Evolutionary conservation across 139 green algal genomes (phyloP).

Genomic region (Asterochloris sp.): DNA sequence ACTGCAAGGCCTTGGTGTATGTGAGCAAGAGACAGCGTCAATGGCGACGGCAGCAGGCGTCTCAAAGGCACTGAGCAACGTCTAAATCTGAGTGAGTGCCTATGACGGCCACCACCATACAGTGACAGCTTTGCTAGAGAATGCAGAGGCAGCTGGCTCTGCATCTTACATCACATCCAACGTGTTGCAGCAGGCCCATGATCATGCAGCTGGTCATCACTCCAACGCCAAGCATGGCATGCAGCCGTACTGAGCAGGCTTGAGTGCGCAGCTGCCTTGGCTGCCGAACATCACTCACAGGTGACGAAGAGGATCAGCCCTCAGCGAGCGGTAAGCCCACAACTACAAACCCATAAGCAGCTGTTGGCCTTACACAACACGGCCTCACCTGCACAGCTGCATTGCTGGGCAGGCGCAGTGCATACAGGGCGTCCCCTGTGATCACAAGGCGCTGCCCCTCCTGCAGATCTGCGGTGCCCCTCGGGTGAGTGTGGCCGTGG

Average conservation of each 20-base stretch:
- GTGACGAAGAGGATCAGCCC: background rate
- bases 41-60: too few species aligned
- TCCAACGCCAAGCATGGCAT: too few species aligned
- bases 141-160: too few species aligned
- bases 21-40: too few species aligned
- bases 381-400: background rate
- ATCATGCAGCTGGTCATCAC: too few species aligned
- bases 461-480: conserved; percentile 3
- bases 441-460: conserved; percentile 9
- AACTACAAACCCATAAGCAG: background rate
- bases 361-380: background rate
- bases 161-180: too few species aligned
- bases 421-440: conserved; percentile 8
- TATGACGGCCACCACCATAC: too few species aligned
- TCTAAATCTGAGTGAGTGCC: too few species aligned
- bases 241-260: background rate
- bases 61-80: too few species aligned
- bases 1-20: too few species aligned
- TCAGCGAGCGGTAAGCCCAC: background rate
- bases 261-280: background rate
- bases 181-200: too few species aligned
- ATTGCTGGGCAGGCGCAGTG: background rate
- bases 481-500: background rate
- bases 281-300: background rate
- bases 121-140: too few species aligned